Evolutionary conservation across 164 flowering plant species (phyloP).

Genomic region (Malania oleifera): DNA sequence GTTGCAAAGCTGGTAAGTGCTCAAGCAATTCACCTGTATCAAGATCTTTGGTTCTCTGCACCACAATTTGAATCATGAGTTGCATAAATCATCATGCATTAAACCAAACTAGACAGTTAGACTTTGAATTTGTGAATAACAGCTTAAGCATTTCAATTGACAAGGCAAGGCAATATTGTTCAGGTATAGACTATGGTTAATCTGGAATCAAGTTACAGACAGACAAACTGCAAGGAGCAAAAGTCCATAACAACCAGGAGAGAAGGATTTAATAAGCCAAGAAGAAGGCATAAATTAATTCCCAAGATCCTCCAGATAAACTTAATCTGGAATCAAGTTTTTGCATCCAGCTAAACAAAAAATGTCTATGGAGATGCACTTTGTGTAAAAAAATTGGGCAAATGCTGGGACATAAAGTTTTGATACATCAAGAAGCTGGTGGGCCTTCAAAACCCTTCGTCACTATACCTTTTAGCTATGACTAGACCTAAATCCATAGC

Average conservation of each 20-base stretch:
- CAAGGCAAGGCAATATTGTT: background rate
- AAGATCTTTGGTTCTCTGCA: constrained; percentile 88
- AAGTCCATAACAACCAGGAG: too few relatives aligned
- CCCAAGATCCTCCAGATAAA: background rate
- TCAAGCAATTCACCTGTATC: constrained; percentile 84
- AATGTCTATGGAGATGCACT: background rate
- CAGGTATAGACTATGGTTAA: too few relatives aligned
- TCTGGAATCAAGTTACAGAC: too few relatives aligned
- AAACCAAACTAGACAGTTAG: background rate
- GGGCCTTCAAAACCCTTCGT: background rate
- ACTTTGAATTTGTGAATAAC: background rate
- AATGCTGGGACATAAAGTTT: background rate
- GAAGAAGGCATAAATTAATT: background rate
- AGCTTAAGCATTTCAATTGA: background rate
- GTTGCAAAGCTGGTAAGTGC: constrained; percentile 92
- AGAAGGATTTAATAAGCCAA: too few relatives aligned
- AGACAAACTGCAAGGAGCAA: too few relatives aligned
- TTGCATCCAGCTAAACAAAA: background rate
- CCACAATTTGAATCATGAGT: constrained; percentile 1
- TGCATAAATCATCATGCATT: background rate
- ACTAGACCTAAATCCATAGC: background rate
- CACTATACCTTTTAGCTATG: background rate
- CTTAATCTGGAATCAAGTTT: background rate
- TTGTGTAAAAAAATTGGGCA: background rate
- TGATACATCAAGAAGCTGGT: background rate